Base-by-base conservation (phyloP, 768 basidiomycete species). In the Collybiopsis luxurians region DNA sequence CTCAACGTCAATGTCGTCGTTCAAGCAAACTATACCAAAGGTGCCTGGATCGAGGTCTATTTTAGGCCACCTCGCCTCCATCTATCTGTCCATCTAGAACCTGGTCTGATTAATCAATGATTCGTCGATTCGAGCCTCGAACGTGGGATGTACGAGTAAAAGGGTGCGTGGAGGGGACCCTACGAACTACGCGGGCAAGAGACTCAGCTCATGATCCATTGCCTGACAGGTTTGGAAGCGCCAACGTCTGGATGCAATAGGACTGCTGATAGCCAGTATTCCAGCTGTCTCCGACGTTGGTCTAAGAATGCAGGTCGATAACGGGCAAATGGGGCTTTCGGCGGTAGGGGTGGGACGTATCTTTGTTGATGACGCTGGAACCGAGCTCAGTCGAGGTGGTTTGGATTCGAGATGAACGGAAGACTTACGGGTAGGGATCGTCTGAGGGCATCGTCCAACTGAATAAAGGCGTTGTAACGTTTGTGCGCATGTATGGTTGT, bases 221-320 rank as follows among this genome's bases (percentile, higher is more conserved):
- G 64, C 57, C 82, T 28, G 11, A 87, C 86, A 1, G 77, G 80
- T 52, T 82, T 77, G 44, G 78, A 81, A 0, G 80, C 82, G 2
- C 88, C 88, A 6, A 89, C 72, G 49, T 90, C 87, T 3, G 88
- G 88, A 61, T 90, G 87, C 1, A 90, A 71, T 0, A 90, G 64
- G 1, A 89, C 77, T 0, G 79, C 68, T 0, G 81, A 78, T 2
- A 90, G 81, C 85, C 86, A 90, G 56, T 81, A 79, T 65, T 89
- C 81, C 2, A 89, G 73, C 12, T 76, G 75, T 34, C 80, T 76
- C 7, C 86, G 75, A 11, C 88, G 76, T 12, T 75, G 76, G 48
- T 89, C 86, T 2, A 90, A 79, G 68, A 90, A 90, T 0, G 79
- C 80, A 0, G 84, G 80, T 11, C 89, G 74, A 63, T 86, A 89